A percentile compares a stretch with the other conserved stretches of the same genome.
Evolutionary conservation across 2,329 filamentous ascomycete species (phyloP).

Genomic region (Ophiostoma sp.): DNA sequence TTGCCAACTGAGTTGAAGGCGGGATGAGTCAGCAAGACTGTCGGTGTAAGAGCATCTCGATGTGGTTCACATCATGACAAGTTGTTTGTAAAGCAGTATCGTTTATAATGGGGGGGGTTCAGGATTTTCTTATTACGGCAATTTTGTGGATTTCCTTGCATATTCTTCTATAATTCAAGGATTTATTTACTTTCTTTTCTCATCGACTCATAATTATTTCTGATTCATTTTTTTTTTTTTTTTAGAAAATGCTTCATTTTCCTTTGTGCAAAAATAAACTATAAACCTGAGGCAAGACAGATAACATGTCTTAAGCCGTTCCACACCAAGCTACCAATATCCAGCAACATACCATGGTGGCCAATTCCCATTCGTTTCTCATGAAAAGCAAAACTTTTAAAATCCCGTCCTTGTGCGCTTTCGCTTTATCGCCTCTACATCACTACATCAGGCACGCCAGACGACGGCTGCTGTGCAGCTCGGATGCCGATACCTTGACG

Average conservation of each 20-base stretch:
- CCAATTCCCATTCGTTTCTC: constrained; percentile 1
- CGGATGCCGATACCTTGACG: constrained; percentile 61
- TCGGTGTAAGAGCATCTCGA: constrained; percentile 1
- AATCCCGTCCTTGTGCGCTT: background rate
- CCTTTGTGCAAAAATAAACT: background rate
- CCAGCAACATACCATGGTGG: background rate
- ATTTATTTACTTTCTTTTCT: too few species aligned
- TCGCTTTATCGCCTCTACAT: background rate
- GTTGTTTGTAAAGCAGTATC: background rate
- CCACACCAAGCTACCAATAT: background rate
- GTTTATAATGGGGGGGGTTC: too few species aligned
- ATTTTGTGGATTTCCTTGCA: background rate
- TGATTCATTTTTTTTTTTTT: too few species aligned
- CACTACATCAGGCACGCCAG: constrained; percentile 64
- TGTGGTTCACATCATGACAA: background rate
- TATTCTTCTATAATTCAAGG: background rate
- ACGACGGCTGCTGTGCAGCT: constrained; percentile 63
- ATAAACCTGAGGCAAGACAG: background rate
- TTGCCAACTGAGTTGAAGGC: background rate
- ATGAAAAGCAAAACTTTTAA: constrained; percentile 13
- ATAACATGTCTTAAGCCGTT: background rate
- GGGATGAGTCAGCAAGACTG: background rate
- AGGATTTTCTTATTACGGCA: too few species aligned
- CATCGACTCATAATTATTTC: too few species aligned
- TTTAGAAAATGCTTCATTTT: background rate